Base-by-base conservation (phyloP, 257 asterid genomes). In the Galeopsis tetrahit region DNA sequence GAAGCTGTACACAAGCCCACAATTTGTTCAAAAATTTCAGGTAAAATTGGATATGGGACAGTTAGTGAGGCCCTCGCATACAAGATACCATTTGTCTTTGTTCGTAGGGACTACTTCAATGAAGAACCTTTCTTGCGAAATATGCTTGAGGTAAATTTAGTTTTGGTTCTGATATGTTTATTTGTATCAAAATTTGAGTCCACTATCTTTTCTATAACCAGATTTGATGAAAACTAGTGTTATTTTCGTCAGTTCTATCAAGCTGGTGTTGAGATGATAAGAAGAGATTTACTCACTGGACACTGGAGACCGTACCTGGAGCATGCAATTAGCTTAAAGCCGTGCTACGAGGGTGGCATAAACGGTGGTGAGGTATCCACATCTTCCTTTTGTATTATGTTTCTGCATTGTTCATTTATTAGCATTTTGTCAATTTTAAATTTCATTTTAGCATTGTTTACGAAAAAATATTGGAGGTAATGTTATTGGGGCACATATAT, bases 101-200 rank as follows among this genome's bases (percentile, higher is more conserved):
- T 95, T 71, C 95, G 98, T 53, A 86, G 99, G 75, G 99, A 95
- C 84, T 92, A 92, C 85, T 95, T 95, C 79, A 95, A 95, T 40
- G 98, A 95, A 80, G 99, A 95, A 72, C 97, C 99, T 15, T 95
- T 95, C 82, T 84, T 95, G 77, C 90, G 99, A 87, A 95, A 92
- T 83, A 95, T 95, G 99, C 96, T 95, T 44, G 99, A 95, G 99
- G 99, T 95, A 68, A 69, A 31, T 42, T 35, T 68, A n/a, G 36
- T 60, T 59, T 28, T 39, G 34, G 71, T 66, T 68, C 32, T 28
- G 40, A 60, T 51, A 71, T 69, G 71, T 39, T 48, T 64, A 49
- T 68, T 59, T 36, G 28, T 68, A 9, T 11, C 46, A n/a, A 51
- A 46, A 10, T 51, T n/a, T 14, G 58, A 63, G 36, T 58, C 39